Evolutionary conservation across 495 filamentous ascomycete genomes (phyloP), one percentile per base, ranked within the genome.

Genomic region (Choiromyces venosus): DNA sequence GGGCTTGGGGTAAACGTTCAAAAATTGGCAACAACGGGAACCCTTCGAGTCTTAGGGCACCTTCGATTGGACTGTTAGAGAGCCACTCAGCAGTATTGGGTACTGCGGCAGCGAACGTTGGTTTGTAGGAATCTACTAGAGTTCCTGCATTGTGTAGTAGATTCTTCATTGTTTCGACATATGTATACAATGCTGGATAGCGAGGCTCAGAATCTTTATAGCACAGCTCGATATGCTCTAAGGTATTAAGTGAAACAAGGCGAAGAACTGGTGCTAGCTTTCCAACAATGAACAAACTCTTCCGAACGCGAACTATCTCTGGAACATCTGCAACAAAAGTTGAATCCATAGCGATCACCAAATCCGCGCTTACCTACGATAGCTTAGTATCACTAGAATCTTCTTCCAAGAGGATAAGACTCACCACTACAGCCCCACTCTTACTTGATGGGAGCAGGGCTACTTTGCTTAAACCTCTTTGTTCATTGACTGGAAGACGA

Each of bases 301-400:
- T 71, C 16, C 79, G 75, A 25, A 74, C 71, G 9, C 66, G 42
- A 33, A 40, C 71, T 33, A 80, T 56, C 66, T 80, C 78, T 4
- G 68, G 61, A 14, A 76, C 35, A 19, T 70, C 40, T 21, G 71
- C 52, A 38, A 78, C 61, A 37, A 80, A 81, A 6, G 75, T 80
- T 39, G 78, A 78, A 38, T 81, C 79, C 72, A 81, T 78, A 6
- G 78, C 79, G 71, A 81, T 81, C 38, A 81, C 68, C 52, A 77
- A 69, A 74, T 80, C 75, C 36, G 70, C 75, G 52, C 25, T 61
- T 46, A 42, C 42, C 21, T 73, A 69, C 69, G 68, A 77, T 16
- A 67, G 29, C 37, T 68, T 16, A 25, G 67, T 77, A 67, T 72
- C 66, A 66, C n/a, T 72, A 37, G 9, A 6, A 69, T 37, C 36